These are phyloP conservation scores for Neoascochyta sp. DNA, from an alignment of 2,329 filamentous ascomycete species.

Conservation along the genomic window DNA sequence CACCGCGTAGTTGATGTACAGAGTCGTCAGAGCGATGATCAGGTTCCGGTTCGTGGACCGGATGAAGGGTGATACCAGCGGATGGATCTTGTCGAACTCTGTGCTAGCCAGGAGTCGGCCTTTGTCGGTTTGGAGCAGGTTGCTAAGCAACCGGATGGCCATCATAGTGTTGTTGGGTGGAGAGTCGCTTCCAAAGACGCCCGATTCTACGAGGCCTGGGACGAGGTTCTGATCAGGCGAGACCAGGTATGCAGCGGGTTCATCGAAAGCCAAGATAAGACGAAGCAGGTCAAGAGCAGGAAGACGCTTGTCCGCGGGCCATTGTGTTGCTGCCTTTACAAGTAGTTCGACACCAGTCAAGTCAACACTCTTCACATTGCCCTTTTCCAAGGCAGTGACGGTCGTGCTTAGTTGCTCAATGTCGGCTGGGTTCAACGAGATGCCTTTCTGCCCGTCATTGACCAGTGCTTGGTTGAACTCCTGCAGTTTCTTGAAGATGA, in stretches of 20 bases:
- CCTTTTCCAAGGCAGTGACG: constrained; percentile 60
- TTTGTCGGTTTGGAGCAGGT: constrained; percentile 72
- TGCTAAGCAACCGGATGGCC: constrained; percentile 73
- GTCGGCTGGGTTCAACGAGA: constrained; percentile 70
- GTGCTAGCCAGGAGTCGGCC: constrained; percentile 60
- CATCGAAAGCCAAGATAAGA: constrained; percentile 67
- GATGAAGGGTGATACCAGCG: constrained; percentile 61
- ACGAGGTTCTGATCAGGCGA: constrained; percentile 57
- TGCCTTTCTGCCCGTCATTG: constrained; percentile 65
- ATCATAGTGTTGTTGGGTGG: constrained; percentile 85
- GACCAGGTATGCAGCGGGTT: constrained; percentile 60
- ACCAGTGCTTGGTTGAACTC: constrained; percentile 73
- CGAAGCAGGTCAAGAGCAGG: constrained; percentile 84
- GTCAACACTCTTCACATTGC: constrained; percentile 37
- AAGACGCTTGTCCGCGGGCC: constrained; percentile 77
- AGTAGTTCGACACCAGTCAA: constrained; percentile 59
- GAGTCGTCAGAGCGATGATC: constrained; percentile 74
- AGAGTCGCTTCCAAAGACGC: constrained; percentile 55
- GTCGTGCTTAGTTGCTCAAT: constrained; percentile 60
- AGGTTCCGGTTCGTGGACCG: constrained; percentile 67
- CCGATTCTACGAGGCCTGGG: constrained; percentile 55
- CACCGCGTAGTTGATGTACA: constrained; percentile 81
- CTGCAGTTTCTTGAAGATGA: constrained; percentile 71
- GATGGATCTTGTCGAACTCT: constrained; percentile 58
- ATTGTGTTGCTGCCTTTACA: constrained; percentile 68